phyloP scores from a whole-genome alignment of 768 basidiomycete genomes.

The Gautieria morchelliformis region DNA sequence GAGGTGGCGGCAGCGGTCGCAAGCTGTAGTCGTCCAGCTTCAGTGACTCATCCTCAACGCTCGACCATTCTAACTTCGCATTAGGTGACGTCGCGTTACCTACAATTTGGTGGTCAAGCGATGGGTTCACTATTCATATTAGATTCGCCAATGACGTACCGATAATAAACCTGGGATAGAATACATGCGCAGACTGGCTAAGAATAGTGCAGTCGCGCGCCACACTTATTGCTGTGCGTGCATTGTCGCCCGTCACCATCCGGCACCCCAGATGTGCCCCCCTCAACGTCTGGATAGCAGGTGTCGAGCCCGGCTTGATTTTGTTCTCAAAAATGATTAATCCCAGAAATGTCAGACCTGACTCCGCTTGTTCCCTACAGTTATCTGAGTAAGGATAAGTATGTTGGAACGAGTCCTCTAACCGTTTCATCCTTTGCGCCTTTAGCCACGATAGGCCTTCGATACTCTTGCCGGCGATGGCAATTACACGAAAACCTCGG shows the following conservation, averaged over 20 bases:
- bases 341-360: constrained; percentile 81
- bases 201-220: constrained; percentile 89
- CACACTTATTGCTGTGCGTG: constrained; percentile 92
- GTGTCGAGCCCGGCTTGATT: constrained; percentile 83
- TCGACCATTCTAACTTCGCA: constrained; percentile 78
- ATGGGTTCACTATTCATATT: background rate
- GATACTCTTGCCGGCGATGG: constrained; percentile 92
- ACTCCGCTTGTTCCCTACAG: constrained; percentile 86
- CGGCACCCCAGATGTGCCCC: constrained; percentile 86
- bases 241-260: constrained; percentile 99
- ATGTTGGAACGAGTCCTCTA: constrained; percentile 12
- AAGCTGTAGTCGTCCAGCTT: constrained; percentile 85
- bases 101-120: constrained; percentile 23
- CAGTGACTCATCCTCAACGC: constrained; percentile 79
- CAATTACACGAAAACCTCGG: constrained; percentile 95
- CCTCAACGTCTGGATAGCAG: constrained; percentile 82
- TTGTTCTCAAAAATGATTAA: constrained; percentile 98
- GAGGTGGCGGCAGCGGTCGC: constrained; percentile 63
- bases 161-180: constrained; percentile 66
- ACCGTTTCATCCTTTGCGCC: constrained; percentile 95
- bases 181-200: constrained; percentile 82
- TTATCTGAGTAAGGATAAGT: constrained; percentile 1
- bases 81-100: constrained; percentile 24
- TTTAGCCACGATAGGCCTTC: constrained; percentile 94
- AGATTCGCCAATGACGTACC: constrained; percentile 32